phyloP scores from a whole-genome alignment of 495 filamentous ascomycete species.

The Xylaria scruposa region DNA sequence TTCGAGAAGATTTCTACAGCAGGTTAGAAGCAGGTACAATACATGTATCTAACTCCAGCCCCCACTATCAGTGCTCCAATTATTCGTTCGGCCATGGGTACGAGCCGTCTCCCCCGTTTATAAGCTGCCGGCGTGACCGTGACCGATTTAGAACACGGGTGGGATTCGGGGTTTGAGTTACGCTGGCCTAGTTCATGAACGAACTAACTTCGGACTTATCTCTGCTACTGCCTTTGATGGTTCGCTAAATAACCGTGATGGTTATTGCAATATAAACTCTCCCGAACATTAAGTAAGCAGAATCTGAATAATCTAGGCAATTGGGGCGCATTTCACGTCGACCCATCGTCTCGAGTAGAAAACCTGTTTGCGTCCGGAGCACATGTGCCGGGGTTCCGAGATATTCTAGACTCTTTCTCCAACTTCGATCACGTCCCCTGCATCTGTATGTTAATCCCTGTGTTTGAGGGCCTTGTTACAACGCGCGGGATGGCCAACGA shows the following conservation, averaged over 20 bases:
- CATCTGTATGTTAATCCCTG: not conserved
- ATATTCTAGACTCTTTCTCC: conserved; percentile 12
- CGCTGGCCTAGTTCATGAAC: not conserved
- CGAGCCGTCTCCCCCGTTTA: conserved; percentile 3
- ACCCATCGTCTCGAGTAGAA: not conserved
- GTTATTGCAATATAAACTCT: not conserved
- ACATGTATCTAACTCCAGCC: not conserved
- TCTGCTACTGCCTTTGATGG: not conserved
- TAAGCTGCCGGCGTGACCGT: conserved; percentile 20
- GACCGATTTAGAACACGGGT: conserved; percentile 15
- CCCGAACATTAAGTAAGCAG: not conserved
- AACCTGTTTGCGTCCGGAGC: not conserved
- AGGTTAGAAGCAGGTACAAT: not conserved
- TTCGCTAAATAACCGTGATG: not conserved
- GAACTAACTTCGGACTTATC: not conserved
- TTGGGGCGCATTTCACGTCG: not conserved
- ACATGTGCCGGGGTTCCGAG: not conserved
- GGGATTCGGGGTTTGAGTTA: not conserved
- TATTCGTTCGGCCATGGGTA: not conserved
- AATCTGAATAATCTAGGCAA: not conserved
- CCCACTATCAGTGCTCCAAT: conserved; percentile 14
- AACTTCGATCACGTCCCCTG: conserved; percentile 11
- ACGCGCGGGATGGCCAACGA: not conserved
- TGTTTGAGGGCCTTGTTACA: conserved; percentile 17
- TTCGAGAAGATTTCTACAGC: conserved; percentile 23